A percentile compares a stretch with the other conserved stretches of the same genome.
Evolutionary conservation across 2,329 filamentous ascomycete genomes (phyloP).

Genomic region (Didymella keratinophila): DNA sequence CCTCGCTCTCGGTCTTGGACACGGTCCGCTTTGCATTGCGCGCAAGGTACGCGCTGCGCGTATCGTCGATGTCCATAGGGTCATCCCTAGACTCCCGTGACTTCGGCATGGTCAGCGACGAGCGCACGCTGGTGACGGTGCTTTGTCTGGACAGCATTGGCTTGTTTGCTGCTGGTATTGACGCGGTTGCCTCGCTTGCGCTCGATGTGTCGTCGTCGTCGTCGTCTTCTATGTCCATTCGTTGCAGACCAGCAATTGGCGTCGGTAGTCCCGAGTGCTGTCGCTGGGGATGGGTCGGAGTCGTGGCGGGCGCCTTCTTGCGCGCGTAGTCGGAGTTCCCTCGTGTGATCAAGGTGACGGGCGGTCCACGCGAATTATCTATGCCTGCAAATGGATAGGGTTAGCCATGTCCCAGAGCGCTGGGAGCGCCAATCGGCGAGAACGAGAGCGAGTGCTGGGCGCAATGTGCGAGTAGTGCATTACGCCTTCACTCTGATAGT

Average conservation of each 20-base stretch:
- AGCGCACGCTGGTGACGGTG: slow-evolving; percentile 31
- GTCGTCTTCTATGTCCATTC: slow-evolving; percentile 33
- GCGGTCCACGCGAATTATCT: slow-evolving; percentile 59
- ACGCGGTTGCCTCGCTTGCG: slow-evolving; percentile 22
- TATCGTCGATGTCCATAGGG: slow-evolving; percentile 41
- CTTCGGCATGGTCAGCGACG: slow-evolving; percentile 40
- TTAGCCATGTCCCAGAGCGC: slow-evolving; percentile 14
- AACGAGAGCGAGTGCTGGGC: not conserved
- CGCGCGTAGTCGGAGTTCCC: slow-evolving; percentile 46
- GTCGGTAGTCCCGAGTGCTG: slow-evolving; percentile 18
- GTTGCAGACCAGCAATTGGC: slow-evolving; percentile 18
- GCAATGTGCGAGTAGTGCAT: slow-evolving; percentile 3
- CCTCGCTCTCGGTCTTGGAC: slow-evolving; percentile 39
- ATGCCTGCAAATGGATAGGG: slow-evolving; percentile 44
- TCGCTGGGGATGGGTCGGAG: slow-evolving; percentile 9
- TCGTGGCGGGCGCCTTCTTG: slow-evolving; percentile 33
- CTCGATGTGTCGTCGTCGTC: slow-evolving; percentile 25
- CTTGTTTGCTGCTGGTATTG: slow-evolving; percentile 27
- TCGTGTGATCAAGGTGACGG: slow-evolving; percentile 60
- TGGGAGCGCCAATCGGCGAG: slow-evolving; percentile 3
- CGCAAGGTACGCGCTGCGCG: slow-evolving; percentile 29
- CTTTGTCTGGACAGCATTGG: slow-evolving; percentile 29
- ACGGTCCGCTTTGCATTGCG: slow-evolving; percentile 21
- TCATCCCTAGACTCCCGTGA: slow-evolving; percentile 28
- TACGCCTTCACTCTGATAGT: not conserved